phyloP scores from a whole-genome alignment of 768 basidiomycete species.

The Tulasnella sp. region DNA sequence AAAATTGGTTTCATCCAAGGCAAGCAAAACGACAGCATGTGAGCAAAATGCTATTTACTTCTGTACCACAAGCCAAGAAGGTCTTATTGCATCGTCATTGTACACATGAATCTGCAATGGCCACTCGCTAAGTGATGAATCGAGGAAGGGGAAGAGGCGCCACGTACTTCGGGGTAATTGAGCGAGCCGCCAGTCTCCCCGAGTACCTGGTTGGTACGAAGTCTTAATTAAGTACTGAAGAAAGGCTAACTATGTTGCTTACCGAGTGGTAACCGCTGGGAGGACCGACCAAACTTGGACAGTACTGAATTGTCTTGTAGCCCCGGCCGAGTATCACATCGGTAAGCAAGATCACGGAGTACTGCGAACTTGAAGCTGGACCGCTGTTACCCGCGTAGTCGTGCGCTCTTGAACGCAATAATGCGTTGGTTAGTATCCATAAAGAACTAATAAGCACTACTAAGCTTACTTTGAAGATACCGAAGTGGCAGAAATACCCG shows the following conservation, averaged over 20 bases:
- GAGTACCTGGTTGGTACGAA: too few relatives aligned
- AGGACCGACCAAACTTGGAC: not conserved
- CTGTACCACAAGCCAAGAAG: constrained; percentile 28
- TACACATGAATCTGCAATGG: not conserved
- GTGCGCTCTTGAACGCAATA: not conserved
- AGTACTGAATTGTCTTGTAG: not conserved
- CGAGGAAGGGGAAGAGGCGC: not conserved
- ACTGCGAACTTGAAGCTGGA: not conserved
- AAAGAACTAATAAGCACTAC: not conserved
- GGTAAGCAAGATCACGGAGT: constrained; percentile 11
- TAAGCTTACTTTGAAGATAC: constrained; percentile 11
- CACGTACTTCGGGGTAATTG: constrained; percentile 2
- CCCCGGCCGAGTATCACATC: constrained; percentile 4
- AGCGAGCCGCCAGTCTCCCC: constrained; percentile 4
- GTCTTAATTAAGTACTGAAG: too few relatives aligned
- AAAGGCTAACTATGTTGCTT: too few relatives aligned
- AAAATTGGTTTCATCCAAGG: too few relatives aligned
- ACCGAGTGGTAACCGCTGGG: constrained; percentile 25
- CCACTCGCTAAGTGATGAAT: not conserved
- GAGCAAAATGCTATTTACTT: too few relatives aligned
- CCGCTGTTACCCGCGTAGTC: not conserved
- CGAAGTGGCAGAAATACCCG: not conserved
- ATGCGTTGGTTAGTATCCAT: not conserved
- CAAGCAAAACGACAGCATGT: too few relatives aligned
- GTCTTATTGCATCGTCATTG: constrained; percentile 26